These are phyloP conservation scores for Domatiomyces globalis DNA, from an alignment of 2,329 filamentous ascomycete genomes.

Conservation along the genomic window DNA sequence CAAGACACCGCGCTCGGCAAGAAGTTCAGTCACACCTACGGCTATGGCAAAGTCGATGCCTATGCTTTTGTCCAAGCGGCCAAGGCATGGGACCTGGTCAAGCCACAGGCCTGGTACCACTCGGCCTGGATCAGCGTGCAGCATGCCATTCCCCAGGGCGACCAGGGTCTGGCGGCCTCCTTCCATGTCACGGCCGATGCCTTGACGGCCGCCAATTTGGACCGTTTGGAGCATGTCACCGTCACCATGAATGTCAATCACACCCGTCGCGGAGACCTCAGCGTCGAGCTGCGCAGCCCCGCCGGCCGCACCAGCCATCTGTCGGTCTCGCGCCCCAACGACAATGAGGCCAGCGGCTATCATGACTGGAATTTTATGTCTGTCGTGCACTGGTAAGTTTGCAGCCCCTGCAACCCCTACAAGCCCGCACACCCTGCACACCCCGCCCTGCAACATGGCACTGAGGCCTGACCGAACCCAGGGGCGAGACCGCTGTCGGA, in stretches of 20 bases:
- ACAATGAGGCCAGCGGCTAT: constrained; percentile 57
- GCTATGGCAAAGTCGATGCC: constrained; percentile 88
- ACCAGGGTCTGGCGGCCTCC: constrained; percentile 60
- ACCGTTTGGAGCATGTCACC: constrained; percentile 82
- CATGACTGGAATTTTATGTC: constrained; percentile 98
- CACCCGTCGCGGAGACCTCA: constrained; percentile 73
- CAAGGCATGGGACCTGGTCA: constrained; percentile 73
- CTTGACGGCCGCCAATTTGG: constrained; percentile 69
- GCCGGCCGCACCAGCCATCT: constrained; percentile 70
- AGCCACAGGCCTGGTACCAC: constrained; percentile 89
- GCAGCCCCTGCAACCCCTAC: constrained; percentile 5
- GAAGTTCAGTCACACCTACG: constrained; percentile 86
- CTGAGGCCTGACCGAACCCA: constrained; percentile 21
- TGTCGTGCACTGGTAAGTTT: constrained; percentile 75
- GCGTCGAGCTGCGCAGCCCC: constrained; percentile 80
- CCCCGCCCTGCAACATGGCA: not conserved
- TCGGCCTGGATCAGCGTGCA: constrained; percentile 90
- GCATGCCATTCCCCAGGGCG: constrained; percentile 69
- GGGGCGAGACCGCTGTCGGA: constrained; percentile 77
- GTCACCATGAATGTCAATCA: constrained; percentile 95
- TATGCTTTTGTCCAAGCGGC: constrained; percentile 73
- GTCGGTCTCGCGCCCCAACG: constrained; percentile 56
- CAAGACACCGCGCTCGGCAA: constrained; percentile 66
- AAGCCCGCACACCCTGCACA: not conserved
- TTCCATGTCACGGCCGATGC: constrained; percentile 73